Evolutionary conservation across 495 filamentous ascomycete genomes (phyloP).

Genomic region (Penicillium cosmopolitanum): DNA sequence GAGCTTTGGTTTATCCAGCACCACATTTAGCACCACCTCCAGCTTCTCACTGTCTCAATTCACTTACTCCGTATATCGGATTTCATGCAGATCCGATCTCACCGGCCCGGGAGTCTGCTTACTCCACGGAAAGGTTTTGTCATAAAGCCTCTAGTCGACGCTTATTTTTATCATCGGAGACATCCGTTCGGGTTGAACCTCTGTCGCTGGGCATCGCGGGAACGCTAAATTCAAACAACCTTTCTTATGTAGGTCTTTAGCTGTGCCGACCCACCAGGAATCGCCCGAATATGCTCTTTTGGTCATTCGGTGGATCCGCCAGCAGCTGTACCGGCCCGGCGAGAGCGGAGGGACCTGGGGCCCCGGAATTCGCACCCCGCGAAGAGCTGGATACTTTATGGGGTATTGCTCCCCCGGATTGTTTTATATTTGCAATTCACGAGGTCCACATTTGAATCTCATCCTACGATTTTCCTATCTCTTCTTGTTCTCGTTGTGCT

Average conservation of each 20-base stretch:
- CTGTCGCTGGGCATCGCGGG: neutral
- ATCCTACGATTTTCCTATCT: neutral
- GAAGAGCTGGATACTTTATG: neutral
- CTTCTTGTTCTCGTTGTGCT: neutral
- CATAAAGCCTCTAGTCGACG: neutral
- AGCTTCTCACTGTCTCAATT: neutral
- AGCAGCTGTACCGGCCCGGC: slow-evolving; percentile 13
- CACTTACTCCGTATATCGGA: neutral
- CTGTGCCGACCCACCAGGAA: slow-evolving; percentile 3
- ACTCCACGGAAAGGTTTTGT: slow-evolving; percentile 1
- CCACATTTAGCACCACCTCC: no score
- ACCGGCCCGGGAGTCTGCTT: slow-evolving; percentile 7
- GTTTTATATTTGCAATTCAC: neutral
- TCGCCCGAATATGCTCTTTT: slow-evolving; percentile 16
- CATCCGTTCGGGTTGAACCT: neutral
- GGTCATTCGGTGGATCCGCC: slow-evolving; percentile 6
- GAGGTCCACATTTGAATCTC: neutral
- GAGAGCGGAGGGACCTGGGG: slow-evolving; percentile 9
- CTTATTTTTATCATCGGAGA: neutral
- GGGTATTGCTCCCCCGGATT: neutral
- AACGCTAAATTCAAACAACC: slow-evolving; percentile 1
- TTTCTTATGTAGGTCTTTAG: neutral
- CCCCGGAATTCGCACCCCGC: slow-evolving; percentile 3
- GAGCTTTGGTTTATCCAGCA: no score
- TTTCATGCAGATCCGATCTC: neutral